phyloP scores from a whole-genome alignment of 2,329 filamentous ascomycete species.

The Aspergillus oerlinghausenensis region DNA sequence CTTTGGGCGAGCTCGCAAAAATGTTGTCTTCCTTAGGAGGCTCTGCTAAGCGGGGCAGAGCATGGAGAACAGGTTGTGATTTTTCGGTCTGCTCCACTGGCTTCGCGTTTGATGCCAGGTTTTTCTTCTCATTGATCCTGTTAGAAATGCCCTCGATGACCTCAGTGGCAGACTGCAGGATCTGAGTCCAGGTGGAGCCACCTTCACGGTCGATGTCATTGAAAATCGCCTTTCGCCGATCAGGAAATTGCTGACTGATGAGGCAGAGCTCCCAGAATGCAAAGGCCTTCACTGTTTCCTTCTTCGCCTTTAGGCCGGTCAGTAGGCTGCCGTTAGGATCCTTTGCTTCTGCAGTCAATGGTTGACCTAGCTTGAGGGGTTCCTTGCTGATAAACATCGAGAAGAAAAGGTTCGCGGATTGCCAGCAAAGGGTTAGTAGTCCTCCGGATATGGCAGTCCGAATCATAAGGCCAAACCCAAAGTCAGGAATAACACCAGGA shows the following conservation, averaged over 20 bases:
- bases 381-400: constrained; percentile 73
- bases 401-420: constrained; percentile 71
- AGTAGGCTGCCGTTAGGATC: constrained; percentile 89
- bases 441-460: constrained; percentile 60
- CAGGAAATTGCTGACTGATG: constrained; percentile 69
- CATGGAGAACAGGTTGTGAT: constrained; percentile 36
- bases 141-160: constrained; percentile 63
- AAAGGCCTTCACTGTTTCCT: constrained; percentile 71
- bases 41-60: constrained; percentile 48
- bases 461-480: constrained; percentile 51
- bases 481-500: constrained; percentile 53
- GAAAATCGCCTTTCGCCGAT: constrained; percentile 77
- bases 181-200: constrained; percentile 76
- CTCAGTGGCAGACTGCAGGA: constrained; percentile 64
- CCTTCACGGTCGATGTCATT: constrained; percentile 79
- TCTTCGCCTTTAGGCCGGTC: constrained; percentile 78
- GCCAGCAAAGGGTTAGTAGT: constrained; percentile 69
- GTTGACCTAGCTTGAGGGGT: constrained; percentile 78
- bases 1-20: constrained; percentile 39
- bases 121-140: constrained; percentile 61
- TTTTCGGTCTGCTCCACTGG: constrained; percentile 40
- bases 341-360: constrained; percentile 77
- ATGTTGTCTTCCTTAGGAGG: constrained; percentile 47
- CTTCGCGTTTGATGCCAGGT: constrained; percentile 34
- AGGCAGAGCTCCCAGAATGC: constrained; percentile 87